A percentile compares a stretch with the other conserved stretches of the same genome.
Conservation (phyloP, 495 filamentous ascomycete genomes). For the Cercophora newfieldiana region DNA sequence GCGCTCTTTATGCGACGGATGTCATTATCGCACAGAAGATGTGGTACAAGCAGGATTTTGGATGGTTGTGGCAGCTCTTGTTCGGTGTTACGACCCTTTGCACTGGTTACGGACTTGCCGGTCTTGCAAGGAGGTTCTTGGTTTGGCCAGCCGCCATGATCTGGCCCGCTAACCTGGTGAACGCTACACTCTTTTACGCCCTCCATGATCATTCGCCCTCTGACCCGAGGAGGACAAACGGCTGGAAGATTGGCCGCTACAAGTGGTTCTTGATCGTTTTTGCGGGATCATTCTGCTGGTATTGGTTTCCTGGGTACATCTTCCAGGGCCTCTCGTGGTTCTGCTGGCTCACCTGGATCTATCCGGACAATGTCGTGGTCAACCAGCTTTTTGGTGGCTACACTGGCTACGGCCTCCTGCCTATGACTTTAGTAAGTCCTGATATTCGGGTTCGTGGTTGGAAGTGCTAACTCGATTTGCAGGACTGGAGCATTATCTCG, state of each 20-base stretch:
- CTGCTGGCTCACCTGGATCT: slow-evolving; percentile 63
- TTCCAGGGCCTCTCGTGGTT: slow-evolving; percentile 60
- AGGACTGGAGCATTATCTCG: slow-evolving; percentile 66
- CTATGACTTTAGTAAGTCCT: slow-evolving; percentile 48
- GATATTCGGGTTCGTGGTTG: background rate
- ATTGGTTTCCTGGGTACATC: slow-evolving; percentile 62
- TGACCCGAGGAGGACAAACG: slow-evolving; percentile 58
- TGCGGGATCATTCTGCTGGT: slow-evolving; percentile 51
- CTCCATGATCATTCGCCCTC: slow-evolving; percentile 64
- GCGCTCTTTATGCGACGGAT: slow-evolving; percentile 50
- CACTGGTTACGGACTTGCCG: slow-evolving; percentile 71
- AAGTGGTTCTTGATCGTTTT: slow-evolving; percentile 64
- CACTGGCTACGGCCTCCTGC: slow-evolving; percentile 60
- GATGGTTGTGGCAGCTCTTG: slow-evolving; percentile 67
- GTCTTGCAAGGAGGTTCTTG: slow-evolving; percentile 63
- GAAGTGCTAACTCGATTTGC: background rate
- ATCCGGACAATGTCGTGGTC: slow-evolving; percentile 61
- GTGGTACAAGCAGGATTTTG: slow-evolving; percentile 40
- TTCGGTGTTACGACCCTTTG: slow-evolving; percentile 70
- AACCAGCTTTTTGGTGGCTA: slow-evolving; percentile 69
- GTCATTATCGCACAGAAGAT: slow-evolving; percentile 45
- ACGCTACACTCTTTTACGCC: slow-evolving; percentile 63
- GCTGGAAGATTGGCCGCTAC: slow-evolving; percentile 67
- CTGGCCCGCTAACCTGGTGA: slow-evolving; percentile 68
- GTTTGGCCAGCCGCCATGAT: slow-evolving; percentile 73